Percentiles rank a stretch among this genome's conserved stretches.
phyloP scores from a whole-genome alignment of 2,329 filamentous ascomycete genomes.

The Penicillium sp. region DNA sequence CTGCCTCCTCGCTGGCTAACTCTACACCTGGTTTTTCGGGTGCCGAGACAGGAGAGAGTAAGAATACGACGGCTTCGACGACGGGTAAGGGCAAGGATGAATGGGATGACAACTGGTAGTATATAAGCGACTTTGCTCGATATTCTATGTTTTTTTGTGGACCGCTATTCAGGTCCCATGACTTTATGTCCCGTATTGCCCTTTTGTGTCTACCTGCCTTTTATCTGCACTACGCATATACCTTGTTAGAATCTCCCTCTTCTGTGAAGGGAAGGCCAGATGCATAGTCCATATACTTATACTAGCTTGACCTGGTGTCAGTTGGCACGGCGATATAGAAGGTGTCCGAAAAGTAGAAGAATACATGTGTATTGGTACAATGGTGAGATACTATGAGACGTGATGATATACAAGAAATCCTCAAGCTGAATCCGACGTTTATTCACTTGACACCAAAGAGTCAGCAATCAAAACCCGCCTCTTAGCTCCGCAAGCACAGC shows the following conservation, averaged over 20 bases:
- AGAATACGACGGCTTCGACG: constrained; percentile 15
- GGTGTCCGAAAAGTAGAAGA: neutral
- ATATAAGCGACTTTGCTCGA: neutral
- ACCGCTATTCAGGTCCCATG: neutral
- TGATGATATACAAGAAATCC: constrained; percentile 1
- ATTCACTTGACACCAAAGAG: neutral
- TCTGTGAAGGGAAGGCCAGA: neutral
- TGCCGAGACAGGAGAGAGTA: constrained; percentile 15
- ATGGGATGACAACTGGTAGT: constrained; percentile 48
- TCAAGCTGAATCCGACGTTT: neutral
- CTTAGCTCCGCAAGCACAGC: constrained; percentile 44
- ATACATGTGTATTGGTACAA: neutral
- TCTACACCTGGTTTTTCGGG: constrained; percentile 17
- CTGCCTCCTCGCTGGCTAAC: constrained; percentile 13
- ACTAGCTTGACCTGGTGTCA: neutral
- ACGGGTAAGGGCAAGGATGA: constrained; percentile 45
- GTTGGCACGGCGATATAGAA: neutral
- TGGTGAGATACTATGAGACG: neutral
- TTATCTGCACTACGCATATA: constrained; percentile 2
- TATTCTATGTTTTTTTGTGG: neutral
- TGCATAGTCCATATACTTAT: neutral
- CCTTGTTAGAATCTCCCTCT: neutral
- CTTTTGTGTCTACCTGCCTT: neutral
- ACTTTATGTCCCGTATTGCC: neutral
- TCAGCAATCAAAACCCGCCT: constrained; percentile 24